Evolutionary conservation across 345 rosid genomes (phyloP), one percentile per base, ranked within the genome.

Genomic region (Excoecaria agallocha): DNA sequence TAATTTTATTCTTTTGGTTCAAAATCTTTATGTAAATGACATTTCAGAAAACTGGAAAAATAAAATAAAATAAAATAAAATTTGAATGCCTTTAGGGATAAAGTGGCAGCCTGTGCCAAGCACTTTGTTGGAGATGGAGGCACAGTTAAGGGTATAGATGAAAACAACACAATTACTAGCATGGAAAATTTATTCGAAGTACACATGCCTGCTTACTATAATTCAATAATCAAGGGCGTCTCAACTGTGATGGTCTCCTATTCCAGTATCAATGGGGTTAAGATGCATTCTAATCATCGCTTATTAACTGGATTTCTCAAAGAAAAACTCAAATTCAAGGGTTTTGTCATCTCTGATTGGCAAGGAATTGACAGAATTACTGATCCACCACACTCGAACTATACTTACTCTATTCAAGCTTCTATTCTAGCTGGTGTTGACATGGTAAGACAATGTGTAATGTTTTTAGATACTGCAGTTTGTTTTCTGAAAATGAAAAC

Each of bases 81-180:
- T n/a, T 30, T 43, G 10, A 43, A 43, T 43, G 48, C 6, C 10
- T 3, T 4, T 74, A 92, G 93, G 74, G 77, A 81, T 49, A 93
- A 88, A 77, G 91, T 91, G 5, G 87, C 88, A 17, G 96, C 98
- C 3, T 90, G 98, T 79, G 96, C 98, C 4, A 93, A 90, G 80
- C 98, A 93, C 81, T 93, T 76, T 70, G 94, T 91, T 46, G 96
- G 94, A 3, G 98, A 93, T 76, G 96, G 94, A 13, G 98, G 98
- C 35, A 93, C 98, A 4, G 25, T 82, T 5, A 80, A 61, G 13
- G 98, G 98, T 59, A 87, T 89, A 39, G 83, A 91, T 48, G 98
- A 89, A 66, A 89, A 91, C 80, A 71, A 93, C 74, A 89, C 93
- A 0, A 79, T 78, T 81, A 75, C 35, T 20, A 61, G 70, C 81